Evolutionary conservation across 2,329 filamentous ascomycete genomes (phyloP), one percentile per base, ranked within the genome.

Genomic region (Phyllachora maydis): DNA sequence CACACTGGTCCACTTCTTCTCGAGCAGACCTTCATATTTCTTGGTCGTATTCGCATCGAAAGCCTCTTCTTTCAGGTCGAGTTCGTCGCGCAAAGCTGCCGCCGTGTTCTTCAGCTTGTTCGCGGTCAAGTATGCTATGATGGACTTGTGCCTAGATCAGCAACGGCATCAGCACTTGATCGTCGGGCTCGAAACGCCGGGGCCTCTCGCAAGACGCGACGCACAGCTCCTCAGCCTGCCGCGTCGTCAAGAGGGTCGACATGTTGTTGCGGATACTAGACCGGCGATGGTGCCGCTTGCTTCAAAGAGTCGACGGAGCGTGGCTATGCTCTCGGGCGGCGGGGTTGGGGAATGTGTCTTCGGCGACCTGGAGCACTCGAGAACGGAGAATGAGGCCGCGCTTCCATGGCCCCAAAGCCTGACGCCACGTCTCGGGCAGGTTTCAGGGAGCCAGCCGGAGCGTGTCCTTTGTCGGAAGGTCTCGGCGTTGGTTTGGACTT

Each of bases 1-100:
- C 14, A 95, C 76, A 39, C 81, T 88, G 11, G 85, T 95, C 85
- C 85, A 95, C 57, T 95, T 95, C 65, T 92, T 93, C 59, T 95
- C 85, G 35, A 95, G 52, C 14, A 95, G 51, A 2, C 78, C 77
- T 49, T 92, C 82, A 52, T 93, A 95, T 52, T 91, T 92, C 56
- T 92, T 92, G 24, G 73, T 64, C 11, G 79, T 92, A 11, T 65
- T 63, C 31, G 76, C 59, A 43, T 92, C 81, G 38, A 90, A 83
- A 22, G 52, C 51, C 26, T 65, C 50, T 33, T 76, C 66, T 24
- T 69, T 63, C 4, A 92, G 61, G 26, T 62, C 60, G n/a, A 78
- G 52, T 47, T 93, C 83, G 39, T 75, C 61, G 31, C 81, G 68
- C 29, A 93, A 55, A 13, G 74, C 65, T 21, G 67, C 55, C 19